Evolutionary conservation across 176 grass and related monocot species (phyloP).

Genomic region (Bolboschoenus planiculmis): DNA sequence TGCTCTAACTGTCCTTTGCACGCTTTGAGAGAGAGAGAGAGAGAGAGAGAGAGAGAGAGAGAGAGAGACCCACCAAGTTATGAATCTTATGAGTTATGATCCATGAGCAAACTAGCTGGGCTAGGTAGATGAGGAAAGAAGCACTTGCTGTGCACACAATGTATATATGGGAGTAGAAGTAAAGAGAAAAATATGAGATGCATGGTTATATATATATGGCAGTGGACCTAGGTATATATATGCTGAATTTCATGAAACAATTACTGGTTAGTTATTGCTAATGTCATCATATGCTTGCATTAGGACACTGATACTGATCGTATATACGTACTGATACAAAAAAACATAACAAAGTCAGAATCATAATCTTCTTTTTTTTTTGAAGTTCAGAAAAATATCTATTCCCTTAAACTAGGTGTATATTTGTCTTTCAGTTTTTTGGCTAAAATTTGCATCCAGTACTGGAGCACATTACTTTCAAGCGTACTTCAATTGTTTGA

Average conservation of each 20-base stretch:
- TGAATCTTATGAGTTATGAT: too few species aligned
- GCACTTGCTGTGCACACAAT: not conserved
- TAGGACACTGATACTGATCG: too few species aligned
- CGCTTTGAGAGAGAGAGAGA: not conserved
- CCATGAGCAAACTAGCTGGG: not conserved
- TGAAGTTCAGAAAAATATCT: too few species aligned
- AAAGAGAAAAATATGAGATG: not conserved
- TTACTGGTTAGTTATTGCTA: not conserved
- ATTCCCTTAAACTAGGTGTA: not conserved
- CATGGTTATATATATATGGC: not conserved
- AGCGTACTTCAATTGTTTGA: not conserved
- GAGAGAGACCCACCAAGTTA: not conserved
- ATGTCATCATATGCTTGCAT: not conserved
- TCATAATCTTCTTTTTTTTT: not conserved
- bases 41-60: not conserved
- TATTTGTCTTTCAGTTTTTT: not conserved
- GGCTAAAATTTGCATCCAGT: not conserved
- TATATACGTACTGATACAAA: not conserved
- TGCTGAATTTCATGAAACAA: not conserved
- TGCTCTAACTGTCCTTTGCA: conserved; percentile 8
- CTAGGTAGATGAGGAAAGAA: conserved; percentile 1
- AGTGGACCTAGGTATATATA: not conserved
- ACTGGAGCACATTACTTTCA: not conserved
- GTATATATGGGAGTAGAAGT: not conserved
- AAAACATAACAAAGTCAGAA: not conserved